phyloP scores from a whole-genome alignment of 495 filamentous ascomycete species.

The Choiromyces venosus region DNA sequence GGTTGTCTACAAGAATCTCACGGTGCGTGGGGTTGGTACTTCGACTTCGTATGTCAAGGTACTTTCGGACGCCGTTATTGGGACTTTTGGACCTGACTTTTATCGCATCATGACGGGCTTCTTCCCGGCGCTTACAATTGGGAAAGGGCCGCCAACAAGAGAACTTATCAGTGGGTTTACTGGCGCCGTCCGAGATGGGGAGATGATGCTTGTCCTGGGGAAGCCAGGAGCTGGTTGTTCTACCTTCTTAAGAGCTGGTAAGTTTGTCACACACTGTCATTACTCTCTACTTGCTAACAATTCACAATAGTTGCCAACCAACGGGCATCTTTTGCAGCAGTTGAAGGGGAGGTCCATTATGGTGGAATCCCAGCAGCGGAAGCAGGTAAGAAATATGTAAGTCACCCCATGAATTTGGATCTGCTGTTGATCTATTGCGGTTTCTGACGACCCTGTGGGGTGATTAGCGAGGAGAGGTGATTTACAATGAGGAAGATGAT shows the following conservation, averaged over 20 bases:
- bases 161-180: conserved; percentile 70
- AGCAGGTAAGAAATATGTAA: conserved; percentile 57
- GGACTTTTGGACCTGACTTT: conserved; percentile 43
- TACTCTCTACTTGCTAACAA: neutral
- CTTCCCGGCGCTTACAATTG: conserved; percentile 25
- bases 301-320: conserved; percentile 67
- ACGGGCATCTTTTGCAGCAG: conserved; percentile 57
- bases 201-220: conserved; percentile 73
- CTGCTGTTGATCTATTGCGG: conserved; percentile 17
- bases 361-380: conserved; percentile 68
- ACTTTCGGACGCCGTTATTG: conserved; percentile 24
- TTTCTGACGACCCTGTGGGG: conserved; percentile 79
- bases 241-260: conserved; percentile 55
- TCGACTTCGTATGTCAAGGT: conserved; percentile 44
- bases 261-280: neutral
- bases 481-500: conserved; percentile 52
- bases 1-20: conserved; percentile 64
- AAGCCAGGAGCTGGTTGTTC: conserved; percentile 74
- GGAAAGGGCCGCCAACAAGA: conserved; percentile 49
- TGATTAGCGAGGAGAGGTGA: conserved; percentile 43
- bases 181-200: conserved; percentile 70
- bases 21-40: conserved; percentile 49
- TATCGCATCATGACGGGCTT: conserved; percentile 57
- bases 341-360: conserved; percentile 68
- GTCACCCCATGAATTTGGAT: neutral